These are phyloP conservation scores for Ceratocystis ficicola DNA, from an alignment of 2,329 filamentous ascomycete species.

Conservation along the genomic window DNA sequence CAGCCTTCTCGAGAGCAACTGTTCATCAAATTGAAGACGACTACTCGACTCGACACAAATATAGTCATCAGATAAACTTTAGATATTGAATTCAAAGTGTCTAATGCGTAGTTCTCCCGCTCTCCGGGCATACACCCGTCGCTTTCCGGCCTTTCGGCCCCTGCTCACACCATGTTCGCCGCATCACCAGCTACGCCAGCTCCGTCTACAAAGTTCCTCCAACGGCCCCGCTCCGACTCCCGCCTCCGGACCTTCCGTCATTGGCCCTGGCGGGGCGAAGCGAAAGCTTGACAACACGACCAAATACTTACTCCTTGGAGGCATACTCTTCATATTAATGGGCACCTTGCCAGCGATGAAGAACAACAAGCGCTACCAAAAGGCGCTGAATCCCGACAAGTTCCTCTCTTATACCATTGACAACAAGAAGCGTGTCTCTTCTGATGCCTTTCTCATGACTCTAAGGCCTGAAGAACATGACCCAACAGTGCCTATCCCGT, in stretches of 20 bases:
- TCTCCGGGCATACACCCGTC: slow-evolving; percentile 5
- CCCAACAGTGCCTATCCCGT: slow-evolving; percentile 25
- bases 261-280: not conserved
- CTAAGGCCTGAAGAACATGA: slow-evolving; percentile 35
- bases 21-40: not conserved
- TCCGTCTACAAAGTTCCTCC: not conserved
- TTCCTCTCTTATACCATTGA: slow-evolving; percentile 58
- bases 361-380: slow-evolving; percentile 20
- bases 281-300: slow-evolving; percentile 20
- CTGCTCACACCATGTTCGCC: not conserved
- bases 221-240: not conserved
- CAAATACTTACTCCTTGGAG: slow-evolving; percentile 19
- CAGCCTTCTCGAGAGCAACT: slow-evolving; percentile 13
- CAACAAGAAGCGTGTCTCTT: slow-evolving; percentile 49
- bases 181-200: slow-evolving; percentile 1
- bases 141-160: not conserved
- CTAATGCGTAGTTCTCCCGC: not conserved
- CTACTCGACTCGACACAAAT: not conserved
- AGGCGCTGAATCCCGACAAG: slow-evolving; percentile 42
- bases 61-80: not conserved
- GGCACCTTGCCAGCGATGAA: slow-evolving; percentile 18
- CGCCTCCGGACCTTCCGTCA: not conserved
- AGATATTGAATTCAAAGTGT: not conserved
- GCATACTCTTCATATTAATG: slow-evolving; percentile 19
- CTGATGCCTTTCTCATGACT: slow-evolving; percentile 57